These are phyloP conservation scores for Casaregolazyma suthepensis DNA, from an alignment of 1,139 yeast species.

Conservation along the genomic window DNA sequence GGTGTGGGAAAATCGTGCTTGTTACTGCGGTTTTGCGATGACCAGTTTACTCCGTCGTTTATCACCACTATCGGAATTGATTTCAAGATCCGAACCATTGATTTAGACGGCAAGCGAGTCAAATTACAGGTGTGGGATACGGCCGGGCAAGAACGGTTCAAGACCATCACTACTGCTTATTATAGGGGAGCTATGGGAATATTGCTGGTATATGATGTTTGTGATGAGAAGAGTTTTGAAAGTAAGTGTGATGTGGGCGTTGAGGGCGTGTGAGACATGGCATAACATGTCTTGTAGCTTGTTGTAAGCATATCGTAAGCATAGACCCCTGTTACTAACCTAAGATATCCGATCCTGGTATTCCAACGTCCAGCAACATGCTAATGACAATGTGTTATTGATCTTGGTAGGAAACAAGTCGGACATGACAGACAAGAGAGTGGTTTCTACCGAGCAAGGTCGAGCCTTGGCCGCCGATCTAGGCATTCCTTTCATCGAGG, in stretches of 20 bases:
- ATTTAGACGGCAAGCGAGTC: slow-evolving; percentile 84
- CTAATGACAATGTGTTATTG: slow-evolving; percentile 90
- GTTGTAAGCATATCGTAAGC: slow-evolving; percentile 18
- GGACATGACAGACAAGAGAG: slow-evolving; percentile 69
- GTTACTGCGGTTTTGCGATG: slow-evolving; percentile 89
- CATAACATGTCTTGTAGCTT: no score
- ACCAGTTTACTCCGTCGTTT: slow-evolving; percentile 91
- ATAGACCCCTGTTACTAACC: slow-evolving; percentile 15
- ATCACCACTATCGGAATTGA: slow-evolving; percentile 98
- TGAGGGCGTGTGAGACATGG: neutral
- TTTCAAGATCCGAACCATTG: slow-evolving; percentile 94
- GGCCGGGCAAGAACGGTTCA: slow-evolving; percentile 97
- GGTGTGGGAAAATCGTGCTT: slow-evolving; percentile 95
- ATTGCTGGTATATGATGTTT: slow-evolving; percentile 89
- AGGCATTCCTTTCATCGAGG: slow-evolving; percentile 88
- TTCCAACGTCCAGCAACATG: slow-evolving; percentile 92
- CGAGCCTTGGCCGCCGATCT: slow-evolving; percentile 81
- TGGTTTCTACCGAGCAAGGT: slow-evolving; percentile 83
- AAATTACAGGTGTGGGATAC: slow-evolving; percentile 98
- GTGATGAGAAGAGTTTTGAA: slow-evolving; percentile 89
- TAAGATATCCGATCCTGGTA: slow-evolving; percentile 73
- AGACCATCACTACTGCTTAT: slow-evolving; percentile 97
- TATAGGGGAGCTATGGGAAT: slow-evolving; percentile 99
- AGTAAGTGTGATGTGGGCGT: slow-evolving; percentile 19
- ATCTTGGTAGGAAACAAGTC: slow-evolving; percentile 93